Conservation (phyloP, 441 rosid genomes). For the Corymbia calophylla region DNA sequence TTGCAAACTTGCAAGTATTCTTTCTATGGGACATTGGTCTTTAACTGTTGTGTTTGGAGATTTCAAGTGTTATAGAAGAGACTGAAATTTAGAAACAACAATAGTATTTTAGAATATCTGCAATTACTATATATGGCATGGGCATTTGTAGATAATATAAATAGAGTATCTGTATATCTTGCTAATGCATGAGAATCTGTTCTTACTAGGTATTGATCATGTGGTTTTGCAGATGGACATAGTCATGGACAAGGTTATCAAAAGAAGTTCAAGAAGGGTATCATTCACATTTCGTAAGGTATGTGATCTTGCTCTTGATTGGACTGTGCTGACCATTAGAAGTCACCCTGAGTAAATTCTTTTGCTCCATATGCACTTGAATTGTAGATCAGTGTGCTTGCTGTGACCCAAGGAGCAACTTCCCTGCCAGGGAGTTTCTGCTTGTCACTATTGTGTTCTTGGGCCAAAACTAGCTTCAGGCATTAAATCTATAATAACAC, state of each 20-base stretch:
- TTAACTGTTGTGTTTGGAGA: neutral
- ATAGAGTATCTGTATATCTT: neutral
- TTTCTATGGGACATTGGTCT: neutral
- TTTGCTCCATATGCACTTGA: neutral
- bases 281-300: conserved; percentile 95
- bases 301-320: neutral
- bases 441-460: neutral
- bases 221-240: conserved; percentile 56
- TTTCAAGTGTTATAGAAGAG: neutral
- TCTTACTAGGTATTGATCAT: neutral
- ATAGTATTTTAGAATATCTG: neutral
- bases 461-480: neutral
- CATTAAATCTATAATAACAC: neutral
- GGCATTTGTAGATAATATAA: neutral
- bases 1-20: neutral
- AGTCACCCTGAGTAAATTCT: neutral
- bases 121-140: neutral
- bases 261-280: conserved; percentile 69
- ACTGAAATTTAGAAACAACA: neutral
- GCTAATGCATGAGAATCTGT: neutral
- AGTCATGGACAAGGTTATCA: conserved; percentile 58
- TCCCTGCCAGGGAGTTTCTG: neutral
- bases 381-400: neutral
- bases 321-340: neutral
- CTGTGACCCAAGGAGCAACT: neutral